Base-by-base conservation (phyloP, 768 basidiomycete genomes). In the Harrya chromipes region DNA sequence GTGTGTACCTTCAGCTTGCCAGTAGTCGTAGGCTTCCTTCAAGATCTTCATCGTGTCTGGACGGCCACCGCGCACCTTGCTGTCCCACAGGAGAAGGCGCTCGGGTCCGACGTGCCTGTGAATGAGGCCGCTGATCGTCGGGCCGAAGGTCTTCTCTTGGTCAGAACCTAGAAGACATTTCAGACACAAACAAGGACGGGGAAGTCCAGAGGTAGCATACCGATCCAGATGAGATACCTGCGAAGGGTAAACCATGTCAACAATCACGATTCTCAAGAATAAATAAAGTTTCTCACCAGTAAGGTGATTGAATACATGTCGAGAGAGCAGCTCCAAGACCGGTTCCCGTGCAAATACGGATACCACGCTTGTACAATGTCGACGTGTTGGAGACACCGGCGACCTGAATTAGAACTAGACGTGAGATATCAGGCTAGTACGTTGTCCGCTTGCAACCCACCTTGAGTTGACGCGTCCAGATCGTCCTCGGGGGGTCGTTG, bases 401-500 rank as follows among this genome's bases (percentile, higher is more conserved):
- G 60, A 87, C 79, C 85, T 88, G 54, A n/a, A 27, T n/a, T 27
- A 39, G 31, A 6, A 31, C 16, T 26, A 39, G 34, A 4, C 7
- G 27, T 61, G 47, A 55, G 51, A 49, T 54, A 23, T 8, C 17
- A 27, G 7, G 14, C 19, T 19, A 37, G 13, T 9, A 21, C 31
- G 47, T 70, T 8, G 24, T 9, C 26, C 6, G 27, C 27, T 19
- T 11, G 17, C 4, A 39, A 36, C 51, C 31, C 55, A 83, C 85
- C 83, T 90, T 90, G 26, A 90, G 70, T 67, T 90, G 78, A 43
- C 87, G 82, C 12, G 87, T 90, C 88, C 87, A 90, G 35, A 90
- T 67, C 24, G 74, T 78, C 58, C 73, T 80, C 20, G 87, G 87
- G 36, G 85, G 85, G 60, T 86, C 73, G 50, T 77, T 73, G 55